Conservation (phyloP, 1,284 basidiomycete species). For the Ceratobasidium sp. region DNA sequence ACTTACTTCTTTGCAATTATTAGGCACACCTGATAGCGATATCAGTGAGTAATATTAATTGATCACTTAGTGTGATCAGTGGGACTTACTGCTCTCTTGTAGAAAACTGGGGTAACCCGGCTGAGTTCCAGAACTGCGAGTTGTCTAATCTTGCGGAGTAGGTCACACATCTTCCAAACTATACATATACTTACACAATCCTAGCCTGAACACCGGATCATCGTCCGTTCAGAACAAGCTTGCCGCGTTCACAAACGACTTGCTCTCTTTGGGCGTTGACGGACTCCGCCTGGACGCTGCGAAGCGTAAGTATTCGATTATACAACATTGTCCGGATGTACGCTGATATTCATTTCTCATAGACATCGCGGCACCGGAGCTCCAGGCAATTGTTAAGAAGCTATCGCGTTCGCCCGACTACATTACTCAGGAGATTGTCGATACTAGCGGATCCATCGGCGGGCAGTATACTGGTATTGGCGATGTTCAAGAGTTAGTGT, state of each 20-base stretch:
- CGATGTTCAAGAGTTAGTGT: constrained; percentile 74
- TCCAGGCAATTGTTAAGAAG: constrained; percentile 68
- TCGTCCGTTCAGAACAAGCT: constrained; percentile 59
- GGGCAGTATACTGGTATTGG: constrained; percentile 57
- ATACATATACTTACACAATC: constrained; percentile 2
- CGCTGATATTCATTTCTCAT: neutral
- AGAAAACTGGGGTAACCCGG: constrained; percentile 67
- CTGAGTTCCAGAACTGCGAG: constrained; percentile 74
- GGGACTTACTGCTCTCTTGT: neutral
- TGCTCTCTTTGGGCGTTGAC: constrained; percentile 38
- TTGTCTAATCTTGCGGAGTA: constrained; percentile 72
- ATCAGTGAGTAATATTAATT: constrained; percentile 57
- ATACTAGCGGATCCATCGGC: constrained; percentile 22
- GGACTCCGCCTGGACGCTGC: constrained; percentile 67
- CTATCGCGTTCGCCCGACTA: constrained; percentile 64
- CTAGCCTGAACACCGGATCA: constrained; percentile 28
- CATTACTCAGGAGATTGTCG: constrained; percentile 19
- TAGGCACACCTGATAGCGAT: constrained; percentile 58
- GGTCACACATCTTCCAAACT: constrained; percentile 50
- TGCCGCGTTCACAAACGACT: constrained; percentile 45
- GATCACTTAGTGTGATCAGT: neutral
- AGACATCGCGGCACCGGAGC: constrained; percentile 53
- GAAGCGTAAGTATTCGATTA: constrained; percentile 62
- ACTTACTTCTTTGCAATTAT: neutral
- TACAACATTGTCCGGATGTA: neutral